These are phyloP conservation scores for Amoeboaphelidium protococcarum DNA, from an alignment of 371 early-diverging fungal species.

Conservation along the genomic window DNA sequence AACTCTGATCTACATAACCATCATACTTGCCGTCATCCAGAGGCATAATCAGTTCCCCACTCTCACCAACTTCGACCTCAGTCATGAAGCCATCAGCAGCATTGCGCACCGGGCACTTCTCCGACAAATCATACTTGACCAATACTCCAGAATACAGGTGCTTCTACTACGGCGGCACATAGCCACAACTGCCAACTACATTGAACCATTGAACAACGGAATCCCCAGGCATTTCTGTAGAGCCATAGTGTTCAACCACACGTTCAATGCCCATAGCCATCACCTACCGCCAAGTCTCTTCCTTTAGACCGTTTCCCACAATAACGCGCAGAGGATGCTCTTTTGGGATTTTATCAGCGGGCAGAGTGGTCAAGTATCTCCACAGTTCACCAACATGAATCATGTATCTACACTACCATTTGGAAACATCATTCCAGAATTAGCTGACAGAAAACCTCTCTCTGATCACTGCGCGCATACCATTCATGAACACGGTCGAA, in stretches of 20 bases:
- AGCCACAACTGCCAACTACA: constrained; percentile 7
- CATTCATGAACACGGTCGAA: constrained; percentile 6
- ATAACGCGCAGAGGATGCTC: constrained; percentile 19
- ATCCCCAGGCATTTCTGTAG: constrained; percentile 18
- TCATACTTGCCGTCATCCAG: constrained; percentile 7
- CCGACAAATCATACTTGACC: constrained; percentile 10
- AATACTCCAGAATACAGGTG: constrained; percentile 9
- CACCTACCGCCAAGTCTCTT: constrained; percentile 34
- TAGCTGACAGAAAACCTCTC: constrained; percentile 9
- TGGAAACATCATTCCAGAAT: constrained; percentile 7
- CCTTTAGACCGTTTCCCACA: constrained; percentile 39
- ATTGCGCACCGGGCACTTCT: constrained; percentile 16
- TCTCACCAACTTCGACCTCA: constrained; percentile 13
- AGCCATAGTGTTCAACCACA: constrained; percentile 25
- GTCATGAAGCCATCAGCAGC: constrained; percentile 17
- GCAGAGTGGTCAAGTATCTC: constrained; percentile 25
- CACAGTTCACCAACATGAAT: constrained; percentile 38
- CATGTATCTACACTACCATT: neutral
- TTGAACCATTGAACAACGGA: constrained; percentile 8
- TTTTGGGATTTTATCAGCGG: constrained; percentile 19
- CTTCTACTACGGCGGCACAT: constrained; percentile 12
- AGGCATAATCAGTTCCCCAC: constrained; percentile 19
- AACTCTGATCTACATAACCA: constrained; percentile 14
- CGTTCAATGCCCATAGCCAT: constrained; percentile 18
- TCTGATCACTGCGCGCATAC: constrained; percentile 5